phyloP scores from a whole-genome alignment of 1,284 basidiomycete genomes.

The Malassezia globosa region DNA sequence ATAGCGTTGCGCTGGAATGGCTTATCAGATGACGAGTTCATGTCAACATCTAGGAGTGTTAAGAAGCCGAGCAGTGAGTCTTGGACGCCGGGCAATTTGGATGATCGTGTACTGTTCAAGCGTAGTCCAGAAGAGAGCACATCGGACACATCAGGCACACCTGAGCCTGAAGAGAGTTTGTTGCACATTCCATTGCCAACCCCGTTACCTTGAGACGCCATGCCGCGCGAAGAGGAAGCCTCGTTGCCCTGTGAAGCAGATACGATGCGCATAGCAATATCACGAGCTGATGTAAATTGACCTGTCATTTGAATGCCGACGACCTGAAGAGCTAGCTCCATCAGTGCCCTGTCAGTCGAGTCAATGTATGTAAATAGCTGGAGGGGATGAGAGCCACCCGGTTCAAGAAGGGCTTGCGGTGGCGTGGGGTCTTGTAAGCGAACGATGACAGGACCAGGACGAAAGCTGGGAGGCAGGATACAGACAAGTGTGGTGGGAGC shows the following conservation, averaged over 20 bases:
- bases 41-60: conserved; percentile 55
- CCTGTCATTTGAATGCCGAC: conserved; percentile 94
- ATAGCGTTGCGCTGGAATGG: conserved; percentile 45
- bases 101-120: conserved; percentile 11
- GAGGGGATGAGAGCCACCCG: conserved; percentile 49
- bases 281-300: conserved; percentile 79
- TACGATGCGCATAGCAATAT: conserved; percentile 58
- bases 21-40: not conserved
- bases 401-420: conserved; percentile 22
- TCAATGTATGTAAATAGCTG: conserved; percentile 68
- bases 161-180: not conserved
- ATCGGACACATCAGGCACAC: not conserved
- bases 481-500: conserved; percentile 88
- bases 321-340: conserved; percentile 88
- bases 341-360: conserved; percentile 75
- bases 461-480: conserved; percentile 69
- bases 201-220: not conserved
- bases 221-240: not conserved
- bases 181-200: not conserved
- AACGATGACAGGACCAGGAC: conserved; percentile 79
- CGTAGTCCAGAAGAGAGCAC: conserved; percentile 5
- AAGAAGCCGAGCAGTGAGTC: conserved; percentile 67
- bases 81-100: conserved; percentile 55
- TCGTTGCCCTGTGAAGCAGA: conserved; percentile 24
- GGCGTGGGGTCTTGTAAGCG: conserved; percentile 52